Evolutionary conservation across 768 basidiomycete genomes (phyloP).

Genomic region (Pleurotus djamor): DNA sequence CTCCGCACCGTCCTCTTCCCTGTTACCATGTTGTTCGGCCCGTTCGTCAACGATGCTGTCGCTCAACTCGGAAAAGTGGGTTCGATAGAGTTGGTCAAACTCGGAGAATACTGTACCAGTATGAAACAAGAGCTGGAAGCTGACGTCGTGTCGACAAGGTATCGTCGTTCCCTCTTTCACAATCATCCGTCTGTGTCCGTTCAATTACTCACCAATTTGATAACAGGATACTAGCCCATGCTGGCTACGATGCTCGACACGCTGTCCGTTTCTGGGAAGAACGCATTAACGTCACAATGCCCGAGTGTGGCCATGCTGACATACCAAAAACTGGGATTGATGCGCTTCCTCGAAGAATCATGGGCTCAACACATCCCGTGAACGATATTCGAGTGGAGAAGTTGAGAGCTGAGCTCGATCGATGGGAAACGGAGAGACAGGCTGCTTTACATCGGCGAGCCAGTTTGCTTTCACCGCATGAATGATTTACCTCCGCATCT

Average conservation of each 20-base stretch:
- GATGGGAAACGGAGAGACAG: conserved; percentile 63
- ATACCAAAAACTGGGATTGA: conserved; percentile 12
- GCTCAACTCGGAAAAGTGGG: conserved; percentile 78
- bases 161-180: conserved; percentile 4
- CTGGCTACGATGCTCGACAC: conserved; percentile 84
- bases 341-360: conserved; percentile 39
- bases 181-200: neutral
- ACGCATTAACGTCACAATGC: conserved; percentile 31
- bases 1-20: conserved; percentile 82
- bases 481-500: neutral
- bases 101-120: conserved; percentile 76
- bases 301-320: conserved; percentile 42
- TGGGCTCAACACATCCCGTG: conserved; percentile 66
- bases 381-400: conserved; percentile 59
- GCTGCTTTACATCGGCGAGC: conserved; percentile 15
- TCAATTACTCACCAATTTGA: conserved; percentile 5
- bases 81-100: conserved; percentile 68
- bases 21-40: conserved; percentile 87
- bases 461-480: neutral
- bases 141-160: conserved; percentile 86
- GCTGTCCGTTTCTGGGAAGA: conserved; percentile 86
- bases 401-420: conserved; percentile 62
- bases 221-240: conserved; percentile 81
- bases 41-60: conserved; percentile 94
- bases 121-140: conserved; percentile 90